A percentile compares a stretch with the other conserved stretches of the same genome.
Evolutionary conservation across 148 eudicot genomes (phyloP).

Genomic region (Spergularia marina): DNA sequence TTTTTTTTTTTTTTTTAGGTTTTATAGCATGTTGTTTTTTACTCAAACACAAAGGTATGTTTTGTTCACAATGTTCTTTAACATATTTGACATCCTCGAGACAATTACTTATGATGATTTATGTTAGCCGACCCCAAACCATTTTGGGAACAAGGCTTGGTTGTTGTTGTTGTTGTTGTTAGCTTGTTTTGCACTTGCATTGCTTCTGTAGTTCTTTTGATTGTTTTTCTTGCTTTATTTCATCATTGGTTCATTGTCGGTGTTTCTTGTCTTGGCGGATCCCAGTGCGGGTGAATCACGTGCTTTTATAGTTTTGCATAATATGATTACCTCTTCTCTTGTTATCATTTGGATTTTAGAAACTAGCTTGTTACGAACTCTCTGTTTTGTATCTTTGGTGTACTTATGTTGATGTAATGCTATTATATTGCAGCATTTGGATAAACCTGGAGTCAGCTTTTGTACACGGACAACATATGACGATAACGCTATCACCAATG

Average conservation of each 20-base stretch:
- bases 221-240: not conserved
- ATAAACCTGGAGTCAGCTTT: conserved; percentile 63
- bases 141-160: too few relatives aligned
- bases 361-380: not conserved
- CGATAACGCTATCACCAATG: conserved; percentile 89
- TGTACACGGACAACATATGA: conserved; percentile 78
- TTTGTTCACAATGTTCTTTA: too few relatives aligned
- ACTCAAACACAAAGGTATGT: too few relatives aligned
- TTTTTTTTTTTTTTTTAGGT: not conserved
- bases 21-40: too few relatives aligned
- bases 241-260: not conserved
- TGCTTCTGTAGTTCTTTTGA: too few relatives aligned
- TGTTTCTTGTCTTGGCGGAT: not conserved
- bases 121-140: too few relatives aligned
- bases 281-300: not conserved
- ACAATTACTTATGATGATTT: too few relatives aligned
- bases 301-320: not conserved
- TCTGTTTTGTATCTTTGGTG: not conserved
- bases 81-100: too few relatives aligned
- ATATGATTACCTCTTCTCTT: not conserved
- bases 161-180: too few relatives aligned
- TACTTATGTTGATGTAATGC: conserved; percentile 5
- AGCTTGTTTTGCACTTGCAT: not conserved
- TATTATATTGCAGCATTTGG: conserved; percentile 52
- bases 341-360: not conserved